Evolutionary conservation across 805 yeast species (phyloP).

Genomic region (Candida golubevii): DNA sequence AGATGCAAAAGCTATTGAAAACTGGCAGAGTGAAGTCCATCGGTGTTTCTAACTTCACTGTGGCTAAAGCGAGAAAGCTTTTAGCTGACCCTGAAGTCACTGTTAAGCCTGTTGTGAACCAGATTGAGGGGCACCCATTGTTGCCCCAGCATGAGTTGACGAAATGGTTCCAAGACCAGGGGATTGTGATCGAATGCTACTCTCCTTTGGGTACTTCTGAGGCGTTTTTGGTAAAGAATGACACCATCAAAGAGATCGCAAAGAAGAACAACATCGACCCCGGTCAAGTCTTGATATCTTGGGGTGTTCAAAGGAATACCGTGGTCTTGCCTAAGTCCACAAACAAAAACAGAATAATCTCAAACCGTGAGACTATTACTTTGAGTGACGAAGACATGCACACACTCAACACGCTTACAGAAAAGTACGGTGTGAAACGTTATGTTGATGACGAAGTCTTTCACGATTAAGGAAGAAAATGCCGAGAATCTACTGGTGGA

Average conservation of each 20-base stretch:
- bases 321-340: constrained; percentile 20
- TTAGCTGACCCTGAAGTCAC: constrained; percentile 17
- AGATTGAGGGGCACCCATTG: constrained; percentile 19
- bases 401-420: constrained; percentile 28
- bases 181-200: constrained; percentile 15
- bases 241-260: constrained; percentile 13
- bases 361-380: constrained; percentile 33
- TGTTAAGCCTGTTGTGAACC: constrained; percentile 19
- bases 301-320: constrained; percentile 19
- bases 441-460: constrained; percentile 24
- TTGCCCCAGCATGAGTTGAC: constrained; percentile 17
- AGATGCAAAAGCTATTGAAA: constrained; percentile 28
- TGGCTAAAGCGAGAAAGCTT: constrained; percentile 11
- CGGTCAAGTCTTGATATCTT: constrained; percentile 17
- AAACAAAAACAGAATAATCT: constrained; percentile 30
- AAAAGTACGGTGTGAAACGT: constrained; percentile 30
- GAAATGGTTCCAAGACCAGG: constrained; percentile 12
- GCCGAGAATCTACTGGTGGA: too few species aligned
- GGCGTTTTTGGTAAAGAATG: constrained; percentile 14
- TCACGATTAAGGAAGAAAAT: constrained; percentile 1
- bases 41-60: constrained; percentile 18
- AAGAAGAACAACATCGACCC: constrained; percentile 15
- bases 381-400: constrained; percentile 36
- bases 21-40: constrained; percentile 17
- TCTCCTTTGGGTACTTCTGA: constrained; percentile 18